Evolutionary conservation across 2,329 filamentous ascomycete genomes (phyloP), one percentile per base, ranked within the genome.

Genomic region (Colletotrichum sp.): DNA sequence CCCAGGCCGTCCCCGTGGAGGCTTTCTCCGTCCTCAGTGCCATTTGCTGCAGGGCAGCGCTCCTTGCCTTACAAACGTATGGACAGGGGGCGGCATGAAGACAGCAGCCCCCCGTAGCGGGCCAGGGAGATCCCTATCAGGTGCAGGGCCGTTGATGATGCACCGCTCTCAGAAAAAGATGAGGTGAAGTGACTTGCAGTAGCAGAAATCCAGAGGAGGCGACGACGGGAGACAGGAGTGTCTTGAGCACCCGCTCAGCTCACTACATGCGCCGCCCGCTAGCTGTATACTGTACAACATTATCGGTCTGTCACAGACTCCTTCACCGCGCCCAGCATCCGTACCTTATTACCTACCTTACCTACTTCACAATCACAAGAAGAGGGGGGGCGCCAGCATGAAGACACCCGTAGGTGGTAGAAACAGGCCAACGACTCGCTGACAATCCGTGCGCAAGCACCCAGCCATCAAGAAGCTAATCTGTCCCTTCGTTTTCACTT

Each of bases 181-280:
- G 26, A 66, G 62, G 48, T 24, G 61, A 71, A 58, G 63, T 61
- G 28, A 61, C 56, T 30, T 18, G 52, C 34, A 67, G 48, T 28
- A 38, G 38, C 18, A 48, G 48, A 21, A 67, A 18, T 43, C 62
- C 69, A n/a, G 26, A 43, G 58, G 62, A 48, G 62, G 48, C 28
- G 18, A 48, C 18, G 38, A 66, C 9, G 34, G 28, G 38, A 58
- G 61, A 67, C 69, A 71, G 28, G 58, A 58, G 18, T 48, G 69
- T 71, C 66, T 58, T 34, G 69, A 28, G 43, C 58, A 71, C 69
- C 48, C 69, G 69, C 62, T 67, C 32, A 26, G 62, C 43, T 67
- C 48, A 30, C 52, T 16, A 58, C 61, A 28, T 10, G 38, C 18
- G 18, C 38, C 38, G 18, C 18, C 18, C 38, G 18, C 38, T n/a